Evolutionary conservation across 345 rosid genomes (phyloP).

Genomic region (Syzygium aqueum): DNA sequence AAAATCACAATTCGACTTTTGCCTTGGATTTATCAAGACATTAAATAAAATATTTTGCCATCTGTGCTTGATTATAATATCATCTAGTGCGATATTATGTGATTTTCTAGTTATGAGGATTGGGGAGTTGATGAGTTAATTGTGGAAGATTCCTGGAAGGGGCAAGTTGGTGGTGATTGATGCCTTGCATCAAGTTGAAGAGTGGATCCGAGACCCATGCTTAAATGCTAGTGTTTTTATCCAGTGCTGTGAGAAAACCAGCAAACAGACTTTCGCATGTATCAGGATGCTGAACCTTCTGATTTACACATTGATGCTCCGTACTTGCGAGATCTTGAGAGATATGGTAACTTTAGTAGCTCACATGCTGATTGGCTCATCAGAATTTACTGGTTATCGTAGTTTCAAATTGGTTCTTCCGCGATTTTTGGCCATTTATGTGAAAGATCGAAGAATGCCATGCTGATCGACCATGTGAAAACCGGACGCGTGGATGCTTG

Average conservation of each 20-base stretch:
- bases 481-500: not conserved
- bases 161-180: slow-evolving; percentile 90
- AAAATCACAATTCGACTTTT: not conserved
- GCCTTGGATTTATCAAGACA: not conserved
- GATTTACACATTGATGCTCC: not conserved
- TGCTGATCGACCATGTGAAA: not conserved
- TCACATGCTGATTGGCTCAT: not conserved
- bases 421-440: not conserved
- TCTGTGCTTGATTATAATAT: not conserved
- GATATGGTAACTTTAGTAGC: not conserved
- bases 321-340: not conserved
- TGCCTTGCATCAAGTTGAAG: not conserved
- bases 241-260: not conserved
- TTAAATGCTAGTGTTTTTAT: not conserved
- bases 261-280: not conserved
- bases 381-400: not conserved
- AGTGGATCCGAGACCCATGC: not conserved
- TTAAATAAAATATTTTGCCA: not conserved
- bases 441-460: not conserved
- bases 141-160: slow-evolving; percentile 92
- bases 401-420: not conserved
- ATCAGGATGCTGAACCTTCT: not conserved
- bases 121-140: slow-evolving; percentile 91
- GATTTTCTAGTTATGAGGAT: slow-evolving; percentile 50
- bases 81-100: not conserved